Conservation (phyloP, 176 grass and related monocot species). For the Triticum timopheevii region DNA sequence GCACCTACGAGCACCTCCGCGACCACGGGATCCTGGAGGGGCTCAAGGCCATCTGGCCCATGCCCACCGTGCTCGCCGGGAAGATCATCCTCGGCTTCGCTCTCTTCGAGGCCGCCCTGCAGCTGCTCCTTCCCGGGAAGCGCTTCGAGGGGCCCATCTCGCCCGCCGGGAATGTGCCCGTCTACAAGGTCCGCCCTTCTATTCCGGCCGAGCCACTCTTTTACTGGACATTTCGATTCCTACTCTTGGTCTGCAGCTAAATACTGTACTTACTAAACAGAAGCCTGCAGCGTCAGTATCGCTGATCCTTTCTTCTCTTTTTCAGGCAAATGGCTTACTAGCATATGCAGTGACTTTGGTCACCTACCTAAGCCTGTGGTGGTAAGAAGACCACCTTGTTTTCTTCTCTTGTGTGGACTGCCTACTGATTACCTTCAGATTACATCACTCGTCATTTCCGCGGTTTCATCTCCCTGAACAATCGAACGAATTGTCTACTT, state of each 20-base stretch:
- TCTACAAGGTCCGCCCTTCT: slow-evolving; percentile 73
- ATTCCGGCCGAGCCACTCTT: neutral
- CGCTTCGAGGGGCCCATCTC: slow-evolving; percentile 84
- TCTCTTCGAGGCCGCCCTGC: slow-evolving; percentile 84
- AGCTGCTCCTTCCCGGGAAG: slow-evolving; percentile 91
- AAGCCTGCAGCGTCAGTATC: neutral
- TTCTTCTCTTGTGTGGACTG: neutral
- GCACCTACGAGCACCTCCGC: slow-evolving; percentile 71
- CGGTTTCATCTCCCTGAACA: neutral
- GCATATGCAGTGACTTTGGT: slow-evolving; percentile 93
- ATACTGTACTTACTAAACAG: too few species aligned
- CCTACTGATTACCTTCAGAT: neutral
- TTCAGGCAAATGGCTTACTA: slow-evolving; percentile 93
- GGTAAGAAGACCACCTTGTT: slow-evolving; percentile 68
- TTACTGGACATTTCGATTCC: neutral
- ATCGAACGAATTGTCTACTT: neutral
- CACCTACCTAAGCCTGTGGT: slow-evolving; percentile 86
- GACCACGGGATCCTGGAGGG: slow-evolving; percentile 62
- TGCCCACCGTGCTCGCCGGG: slow-evolving; percentile 68
- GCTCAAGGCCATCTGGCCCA: slow-evolving; percentile 73
- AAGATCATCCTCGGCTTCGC: slow-evolving; percentile 96
- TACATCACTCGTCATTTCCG: neutral
- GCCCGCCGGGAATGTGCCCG: slow-evolving; percentile 63
- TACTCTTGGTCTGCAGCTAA: neutral
- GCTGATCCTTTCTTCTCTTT: neutral